Conservation (phyloP, 345 rosid species). For the Trapa incisa region DNA sequence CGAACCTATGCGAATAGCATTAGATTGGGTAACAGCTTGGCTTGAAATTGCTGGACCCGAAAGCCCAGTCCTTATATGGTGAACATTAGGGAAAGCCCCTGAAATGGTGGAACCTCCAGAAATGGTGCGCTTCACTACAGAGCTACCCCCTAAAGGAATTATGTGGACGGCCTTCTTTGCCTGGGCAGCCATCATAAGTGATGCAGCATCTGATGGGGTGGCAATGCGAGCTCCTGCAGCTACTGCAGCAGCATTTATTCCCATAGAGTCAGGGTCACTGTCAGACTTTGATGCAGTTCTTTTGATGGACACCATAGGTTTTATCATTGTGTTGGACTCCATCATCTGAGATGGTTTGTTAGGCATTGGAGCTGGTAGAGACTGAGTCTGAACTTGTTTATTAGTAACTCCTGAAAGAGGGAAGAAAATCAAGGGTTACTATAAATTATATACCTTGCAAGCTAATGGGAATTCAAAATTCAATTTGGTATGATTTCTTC, state of each 20-base stretch:
- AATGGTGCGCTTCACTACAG: slow-evolving; percentile 18
- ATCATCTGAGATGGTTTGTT: background rate
- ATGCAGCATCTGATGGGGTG: slow-evolving; percentile 39
- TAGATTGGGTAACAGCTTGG: slow-evolving; percentile 1
- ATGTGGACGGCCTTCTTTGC: slow-evolving; percentile 40
- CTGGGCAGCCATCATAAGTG: slow-evolving; percentile 47
- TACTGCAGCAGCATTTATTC: slow-evolving; percentile 63
- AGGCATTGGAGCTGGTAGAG: slow-evolving; percentile 2
- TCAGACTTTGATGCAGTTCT: slow-evolving; percentile 13
- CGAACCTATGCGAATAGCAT: background rate
- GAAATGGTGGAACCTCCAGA: slow-evolving; percentile 18
- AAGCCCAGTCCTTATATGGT: slow-evolving; percentile 5
- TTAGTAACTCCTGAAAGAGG: background rate
- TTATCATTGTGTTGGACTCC: background rate
- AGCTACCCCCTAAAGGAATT: slow-evolving; percentile 28
- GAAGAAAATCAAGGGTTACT: background rate
- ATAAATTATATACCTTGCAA: background rate
- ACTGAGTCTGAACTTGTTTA: slow-evolving; percentile 2
- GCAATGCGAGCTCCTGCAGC: slow-evolving; percentile 77
- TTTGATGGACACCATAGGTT: slow-evolving; percentile 9
- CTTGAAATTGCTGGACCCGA: slow-evolving; percentile 1
- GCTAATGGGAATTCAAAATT: background rate
- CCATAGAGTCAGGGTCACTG: slow-evolving; percentile 33
- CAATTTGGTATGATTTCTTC: background rate
- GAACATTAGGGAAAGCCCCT: slow-evolving; percentile 22